Evolutionary conservation across 139 green algal genomes (phyloP), one percentile per base, ranked within the genome.

Genomic region (Chlorokybus atmophyticus): DNA sequence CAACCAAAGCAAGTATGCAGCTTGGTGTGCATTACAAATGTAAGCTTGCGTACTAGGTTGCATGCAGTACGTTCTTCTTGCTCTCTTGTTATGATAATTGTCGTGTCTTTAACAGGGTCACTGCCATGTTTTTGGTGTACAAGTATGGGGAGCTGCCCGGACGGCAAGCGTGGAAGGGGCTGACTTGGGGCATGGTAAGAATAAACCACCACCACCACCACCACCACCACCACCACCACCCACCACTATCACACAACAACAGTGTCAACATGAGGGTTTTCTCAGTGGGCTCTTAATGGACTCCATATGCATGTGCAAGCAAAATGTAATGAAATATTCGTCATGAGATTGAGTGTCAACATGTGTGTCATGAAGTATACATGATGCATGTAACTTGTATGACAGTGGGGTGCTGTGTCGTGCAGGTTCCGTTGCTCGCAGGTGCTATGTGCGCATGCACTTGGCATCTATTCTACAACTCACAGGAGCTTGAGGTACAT

Each of bases 381-480:
- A 17, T 44, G 38, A 23, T 44, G 17, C 14, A 44, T 44, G 17
- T 17, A 44, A 14, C 17, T 44, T 44, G 14, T 23, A 44, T 44
- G 38, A 17, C 38, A 23, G 38, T 44, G 38, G 14, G 38, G 17
- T 44, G 14, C 17, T 23, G 14, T 17, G 38, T 23, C 38, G 27
- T 23, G 32, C 19, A 59, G 52, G 39, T 72, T 17, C 64, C 64
- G 4, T 32, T 75, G 3, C 64, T 74, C 4, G 69, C 35, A 21
- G 52, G 63, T 10, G 62, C 63, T 17, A 70, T 72, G 64, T 72
- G 64, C 6, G 64, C 64, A 1, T 75, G 62, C 47, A 72, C 64
- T 0, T 72, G 64, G 49, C 64, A 72, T 10, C 76, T 72, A 64
- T 72, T 72, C 52, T 72, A 72, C 64, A 72, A 72, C 35, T 25